phyloP scores from a whole-genome alignment of 495 filamentous ascomycete genomes.

The Xylaria telfairii region DNA sequence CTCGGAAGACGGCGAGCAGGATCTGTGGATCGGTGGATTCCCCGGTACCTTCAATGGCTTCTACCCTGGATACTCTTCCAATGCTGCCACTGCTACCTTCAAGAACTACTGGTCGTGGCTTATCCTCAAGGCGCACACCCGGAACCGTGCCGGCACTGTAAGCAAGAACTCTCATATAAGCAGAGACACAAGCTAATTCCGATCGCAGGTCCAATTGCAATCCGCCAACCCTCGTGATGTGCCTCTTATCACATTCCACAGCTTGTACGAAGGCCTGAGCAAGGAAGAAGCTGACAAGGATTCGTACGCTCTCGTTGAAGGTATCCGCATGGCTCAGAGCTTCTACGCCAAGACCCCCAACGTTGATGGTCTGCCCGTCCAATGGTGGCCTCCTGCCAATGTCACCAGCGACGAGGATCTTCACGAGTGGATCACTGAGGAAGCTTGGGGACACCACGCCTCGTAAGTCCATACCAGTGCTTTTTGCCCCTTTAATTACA shows the following conservation, averaged over 20 bases:
- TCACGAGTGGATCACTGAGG: conserved; percentile 54
- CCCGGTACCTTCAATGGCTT: conserved; percentile 61
- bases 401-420: conserved; percentile 49
- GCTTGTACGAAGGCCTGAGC: conserved; percentile 49
- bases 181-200: not conserved
- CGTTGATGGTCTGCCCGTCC: conserved; percentile 52
- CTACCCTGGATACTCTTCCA: conserved; percentile 47
- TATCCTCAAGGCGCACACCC: conserved; percentile 57
- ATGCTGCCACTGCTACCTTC: conserved; percentile 30
- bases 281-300: conserved; percentile 37
- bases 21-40: conserved; percentile 60
- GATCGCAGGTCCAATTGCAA: conserved; percentile 43
- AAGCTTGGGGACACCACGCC: conserved; percentile 67
- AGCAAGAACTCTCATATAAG: not conserved
- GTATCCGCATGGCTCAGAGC: conserved; percentile 44
- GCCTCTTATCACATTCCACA: conserved; percentile 61
- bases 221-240: conserved; percentile 61
- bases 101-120: conserved; percentile 56
- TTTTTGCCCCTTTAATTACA: not conserved
- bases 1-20: conserved; percentile 47
- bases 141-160: conserved; percentile 59
- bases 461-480: conserved; percentile 28
- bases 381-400: conserved; percentile 54
- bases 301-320: conserved; percentile 49
- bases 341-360: conserved; percentile 52